Percentiles rank a stretch among this genome's conserved stretches.
These are phyloP conservation scores for Yamadazyma takamatsuzukensis DNA, from an alignment of 805 yeast genomes.

Conservation along the genomic window DNA sequence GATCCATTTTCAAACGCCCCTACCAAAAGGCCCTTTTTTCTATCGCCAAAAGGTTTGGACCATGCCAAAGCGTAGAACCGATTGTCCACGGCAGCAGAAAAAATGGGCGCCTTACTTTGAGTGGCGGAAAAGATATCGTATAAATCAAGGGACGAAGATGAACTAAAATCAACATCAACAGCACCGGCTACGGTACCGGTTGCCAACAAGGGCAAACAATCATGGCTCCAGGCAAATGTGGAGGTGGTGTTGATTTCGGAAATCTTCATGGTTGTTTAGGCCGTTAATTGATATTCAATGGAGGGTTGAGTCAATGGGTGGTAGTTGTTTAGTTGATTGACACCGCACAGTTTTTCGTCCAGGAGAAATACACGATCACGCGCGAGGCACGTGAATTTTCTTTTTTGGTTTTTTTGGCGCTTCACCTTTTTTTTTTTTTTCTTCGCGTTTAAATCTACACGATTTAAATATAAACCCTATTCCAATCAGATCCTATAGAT, in stretches of 20 bases:
- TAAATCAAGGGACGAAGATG: slow-evolving; percentile 72
- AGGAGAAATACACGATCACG: too few species aligned
- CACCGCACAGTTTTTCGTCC: slow-evolving; percentile 1
- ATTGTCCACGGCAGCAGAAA: slow-evolving; percentile 32
- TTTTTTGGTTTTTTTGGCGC: too few species aligned
- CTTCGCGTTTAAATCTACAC: too few species aligned
- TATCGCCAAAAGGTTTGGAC: slow-evolving; percentile 55
- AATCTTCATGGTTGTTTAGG: slow-evolving; percentile 87
- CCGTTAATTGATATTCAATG: not conserved
- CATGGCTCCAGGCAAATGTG: slow-evolving; percentile 94
- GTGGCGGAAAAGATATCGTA: slow-evolving; percentile 58
- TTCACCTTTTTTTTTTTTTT: too few species aligned
- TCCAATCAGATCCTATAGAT: too few species aligned
- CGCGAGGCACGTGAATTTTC: too few species aligned
- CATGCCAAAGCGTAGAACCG: slow-evolving; percentile 78
- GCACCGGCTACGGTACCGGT: slow-evolving; percentile 97
- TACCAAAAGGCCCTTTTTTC: slow-evolving; percentile 60
- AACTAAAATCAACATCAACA: slow-evolving; percentile 81
- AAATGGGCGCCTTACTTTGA: slow-evolving; percentile 28
- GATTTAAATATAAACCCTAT: too few species aligned
- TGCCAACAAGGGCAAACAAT: slow-evolving; percentile 68
- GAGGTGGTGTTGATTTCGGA: slow-evolving; percentile 83
- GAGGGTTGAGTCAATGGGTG: too few species aligned
- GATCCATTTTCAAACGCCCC: slow-evolving; percentile 87
- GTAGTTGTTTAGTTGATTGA: too few species aligned